Evolutionary conservation across 768 basidiomycete genomes (phyloP), one percentile per base, ranked within the genome.

Genomic region (Lenzites betulinus): DNA sequence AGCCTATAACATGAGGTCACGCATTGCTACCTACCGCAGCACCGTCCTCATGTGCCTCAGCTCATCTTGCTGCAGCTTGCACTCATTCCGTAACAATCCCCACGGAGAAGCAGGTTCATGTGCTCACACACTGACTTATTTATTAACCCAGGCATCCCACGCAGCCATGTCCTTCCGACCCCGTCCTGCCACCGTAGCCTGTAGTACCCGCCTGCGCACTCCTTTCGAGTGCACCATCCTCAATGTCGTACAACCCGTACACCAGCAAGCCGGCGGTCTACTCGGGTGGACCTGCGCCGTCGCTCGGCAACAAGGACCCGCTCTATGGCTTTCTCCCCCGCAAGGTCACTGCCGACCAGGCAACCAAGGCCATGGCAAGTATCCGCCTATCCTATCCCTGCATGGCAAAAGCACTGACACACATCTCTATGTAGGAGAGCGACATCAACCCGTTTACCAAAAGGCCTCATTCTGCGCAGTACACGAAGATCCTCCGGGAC

Each of bases 361-460:
- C 67, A 1, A 46, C 22, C 48, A 65, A 60, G 38, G 70, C 63
- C 9, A 64, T 71, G 69, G 70, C 70, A 44, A 22, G 66, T 52
- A 7, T 15, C 18, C 43, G 11, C 20, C 6, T 16, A 16, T 44
- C 3, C n/a, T 20, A n/a, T 42, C 6, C 15, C 16, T 42, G 3
- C 13, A 6, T 42, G 16, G 3, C 20, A 4, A 42, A 4, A 11
- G n/a, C 28, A 4, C 30, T 15, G n/a, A 36, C 30, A 11, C 30
- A 4, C 11, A 25, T 7, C 42, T 53, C 18, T 44, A n/a, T 49
- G 16, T 25, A 95, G 93, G 85, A 89, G 67, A 81, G 88, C 61
- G 83, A 90, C 41, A 61, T 88, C 46, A 98, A 98, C 69, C 90
- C 96, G 1, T 98, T 98, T 77, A 97, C 92, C 5, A 88, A 89